Percentiles rank a stretch among this genome's conserved stretches.
These are phyloP conservation scores for Trichophyton simii DNA, from an alignment of 2,329 filamentous ascomycete species.

Conservation along the genomic window DNA sequence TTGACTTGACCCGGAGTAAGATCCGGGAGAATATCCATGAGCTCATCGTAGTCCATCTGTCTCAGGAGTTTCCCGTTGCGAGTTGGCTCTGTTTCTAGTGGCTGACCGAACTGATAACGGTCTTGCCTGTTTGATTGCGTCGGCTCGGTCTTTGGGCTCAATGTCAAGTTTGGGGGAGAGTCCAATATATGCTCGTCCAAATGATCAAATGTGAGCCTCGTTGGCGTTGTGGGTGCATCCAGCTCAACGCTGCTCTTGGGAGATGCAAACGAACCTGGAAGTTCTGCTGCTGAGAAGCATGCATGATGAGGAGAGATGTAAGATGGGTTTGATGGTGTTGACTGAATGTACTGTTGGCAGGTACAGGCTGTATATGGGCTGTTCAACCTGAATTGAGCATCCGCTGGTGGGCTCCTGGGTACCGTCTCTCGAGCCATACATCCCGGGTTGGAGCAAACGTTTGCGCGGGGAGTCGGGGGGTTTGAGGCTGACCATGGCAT, in stretches of 20 bases:
- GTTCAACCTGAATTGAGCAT: background rate
- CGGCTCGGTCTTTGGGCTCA: background rate
- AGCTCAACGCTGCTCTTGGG: conserved; percentile 8
- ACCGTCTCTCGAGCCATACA: conserved; percentile 7
- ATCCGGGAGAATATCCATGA: conserved; percentile 9
- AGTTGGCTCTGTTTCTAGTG: background rate
- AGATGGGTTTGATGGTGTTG: background rate
- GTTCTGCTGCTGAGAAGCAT: conserved; percentile 8
- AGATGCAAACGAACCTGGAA: conserved; percentile 6
- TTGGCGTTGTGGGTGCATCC: conserved; percentile 6
- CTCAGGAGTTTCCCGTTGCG: conserved; percentile 6
- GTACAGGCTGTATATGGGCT: background rate
- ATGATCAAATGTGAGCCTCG: conserved; percentile 6
- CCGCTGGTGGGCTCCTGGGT: background rate
- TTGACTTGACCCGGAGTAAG: conserved; percentile 11
- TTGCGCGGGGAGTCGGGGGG: conserved; percentile 8
- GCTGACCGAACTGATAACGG: background rate
- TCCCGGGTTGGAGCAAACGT: conserved; percentile 6
- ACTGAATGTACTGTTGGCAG: background rate
- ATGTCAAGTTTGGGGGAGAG: conserved; percentile 4
- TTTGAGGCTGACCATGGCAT: conserved; percentile 9
- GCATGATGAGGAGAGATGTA: conserved; percentile 2
- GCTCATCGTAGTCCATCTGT: conserved; percentile 11
- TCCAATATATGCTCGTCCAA: background rate
- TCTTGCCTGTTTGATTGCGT: background rate